Percentiles rank a stretch among this genome's conserved stretches.
phyloP scores from a whole-genome alignment of 108 stramenopile species.

The Conticribra guillardii region DNA sequence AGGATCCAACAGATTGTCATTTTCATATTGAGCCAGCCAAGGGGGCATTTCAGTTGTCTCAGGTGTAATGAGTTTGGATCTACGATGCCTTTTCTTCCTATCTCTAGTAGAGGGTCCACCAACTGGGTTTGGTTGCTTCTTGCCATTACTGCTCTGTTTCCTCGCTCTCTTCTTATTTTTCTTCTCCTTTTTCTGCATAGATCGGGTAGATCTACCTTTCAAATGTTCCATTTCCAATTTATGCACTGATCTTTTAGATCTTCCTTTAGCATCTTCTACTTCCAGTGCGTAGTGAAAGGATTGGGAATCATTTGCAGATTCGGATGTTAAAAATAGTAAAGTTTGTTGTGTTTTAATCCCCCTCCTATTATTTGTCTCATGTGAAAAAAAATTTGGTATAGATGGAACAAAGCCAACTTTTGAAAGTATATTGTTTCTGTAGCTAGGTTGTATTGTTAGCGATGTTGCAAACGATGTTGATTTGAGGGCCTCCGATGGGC shows the following conservation, averaged over 20 bases:
- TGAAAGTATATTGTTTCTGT: too few species aligned
- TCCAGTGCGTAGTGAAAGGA: neutral
- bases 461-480: too few species aligned
- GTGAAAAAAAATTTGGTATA: too few species aligned
- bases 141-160: neutral
- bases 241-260: neutral
- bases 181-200: neutral
- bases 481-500: too few species aligned
- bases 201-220: neutral
- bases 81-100: neutral
- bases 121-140: neutral
- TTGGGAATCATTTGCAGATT: neutral
- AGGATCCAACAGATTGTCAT: constrained; percentile 24
- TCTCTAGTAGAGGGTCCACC: neutral
- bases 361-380: neutral
- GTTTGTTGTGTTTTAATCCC: too few species aligned
- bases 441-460: neutral
- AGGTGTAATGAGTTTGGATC: neutral
- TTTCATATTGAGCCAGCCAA: constrained; percentile 38
- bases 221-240: neutral
- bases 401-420: too few species aligned
- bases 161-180: neutral
- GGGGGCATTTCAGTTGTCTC: constrained; percentile 22
- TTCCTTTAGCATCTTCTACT: neutral
- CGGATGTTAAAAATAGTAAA: neutral